A percentile compares a stretch with the other conserved stretches of the same genome.
Evolutionary conservation across 257 asterid species (phyloP).

Genomic region (Jacaranda copaia): DNA sequence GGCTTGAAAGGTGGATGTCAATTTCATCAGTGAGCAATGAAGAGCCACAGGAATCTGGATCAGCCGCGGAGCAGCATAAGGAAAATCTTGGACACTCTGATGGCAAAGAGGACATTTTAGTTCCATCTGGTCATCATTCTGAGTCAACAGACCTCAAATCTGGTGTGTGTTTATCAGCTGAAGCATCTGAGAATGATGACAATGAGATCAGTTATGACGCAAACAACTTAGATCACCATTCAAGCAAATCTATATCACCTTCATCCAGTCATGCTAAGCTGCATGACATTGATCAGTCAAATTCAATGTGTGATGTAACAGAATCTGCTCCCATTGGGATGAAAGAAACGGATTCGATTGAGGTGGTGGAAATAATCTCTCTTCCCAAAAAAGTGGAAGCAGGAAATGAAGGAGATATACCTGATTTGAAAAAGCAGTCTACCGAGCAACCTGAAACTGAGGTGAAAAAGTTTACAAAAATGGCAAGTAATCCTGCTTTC

Average conservation of each 20-base stretch:
- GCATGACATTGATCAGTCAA: conserved; percentile 44
- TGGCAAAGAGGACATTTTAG: conserved; percentile 35
- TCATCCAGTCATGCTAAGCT: conserved; percentile 34
- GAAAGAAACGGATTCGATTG: conserved; percentile 40
- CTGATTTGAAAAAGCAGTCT: conserved; percentile 32
- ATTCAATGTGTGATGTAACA: conserved; percentile 30
- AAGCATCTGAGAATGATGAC: conserved; percentile 38
- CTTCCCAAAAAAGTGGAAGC: conserved; percentile 43
- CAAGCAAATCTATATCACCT: conserved; percentile 35
- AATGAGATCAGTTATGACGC: conserved; percentile 32
- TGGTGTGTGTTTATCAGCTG: conserved; percentile 29
- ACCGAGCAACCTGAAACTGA: conserved; percentile 60
- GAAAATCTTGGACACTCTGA: conserved; percentile 38
- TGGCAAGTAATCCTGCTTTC: conserved; percentile 84
- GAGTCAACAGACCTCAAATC: conserved; percentile 35
- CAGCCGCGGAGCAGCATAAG: conserved; percentile 35
- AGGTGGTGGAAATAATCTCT: conserved; percentile 45
- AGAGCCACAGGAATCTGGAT: conserved; percentile 43
- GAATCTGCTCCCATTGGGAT: conserved; percentile 48
- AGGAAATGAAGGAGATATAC: conserved; percentile 39
- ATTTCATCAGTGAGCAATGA: conserved; percentile 61
- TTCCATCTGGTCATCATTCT: conserved; percentile 36
- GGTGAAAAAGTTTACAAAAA: conserved; percentile 51
- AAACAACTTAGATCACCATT: conserved; percentile 27
- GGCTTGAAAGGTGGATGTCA: conserved; percentile 97